Evolutionary conservation across 495 filamentous ascomycete genomes (phyloP), one percentile per base, ranked within the genome.

Genomic region (Penicillium steckii): DNA sequence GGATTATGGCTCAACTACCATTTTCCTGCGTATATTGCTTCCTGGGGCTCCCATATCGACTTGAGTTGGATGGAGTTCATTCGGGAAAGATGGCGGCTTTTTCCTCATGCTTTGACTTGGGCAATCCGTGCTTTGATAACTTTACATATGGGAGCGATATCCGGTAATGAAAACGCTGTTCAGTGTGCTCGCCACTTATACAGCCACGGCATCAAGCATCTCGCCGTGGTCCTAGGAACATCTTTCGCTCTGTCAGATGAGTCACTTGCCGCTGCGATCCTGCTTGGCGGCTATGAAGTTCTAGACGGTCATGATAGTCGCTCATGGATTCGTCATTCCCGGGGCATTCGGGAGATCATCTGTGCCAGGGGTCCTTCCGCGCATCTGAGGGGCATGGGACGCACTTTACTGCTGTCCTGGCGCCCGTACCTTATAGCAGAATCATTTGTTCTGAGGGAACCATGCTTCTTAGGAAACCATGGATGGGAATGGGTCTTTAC

Each of bases 241-340:
- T n/a, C 27, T 12, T 29, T 12, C 27, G 27, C 27, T 12, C 5
- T 29, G 27, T 29, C 54, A 9, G 61, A 65, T 37, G 44, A 61
- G 46, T 52, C 45, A 2, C 57, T 51, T 12, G 56, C 62, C 22
- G 57, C 52, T 4, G 57, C 57, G 3, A 54, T 66, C 15, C 38
- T 69, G 17, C 59, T 69, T 6, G 60, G 54, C 2, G 48, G 60
- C 8, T 71, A 68, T 46, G 66, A 71, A 40, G 21, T 69, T 8
- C 37, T 65, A 27, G 64, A 57, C 19, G 55, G 61, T 4, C 68
- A 52, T 12, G 49, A 44, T 26, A 24, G 45, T 8, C 26, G 60
- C 30, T 55, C 64, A 8, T 72, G 67, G 64, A 50, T 70, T 5
- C 47, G 48, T 37, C 68, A 69, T 45, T 45, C 66, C 1, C 59